Evolutionary conservation across 352 stramenopile genomes (phyloP), one percentile per base, ranked within the genome.

Genomic region (Pythium folliculosum): DNA sequence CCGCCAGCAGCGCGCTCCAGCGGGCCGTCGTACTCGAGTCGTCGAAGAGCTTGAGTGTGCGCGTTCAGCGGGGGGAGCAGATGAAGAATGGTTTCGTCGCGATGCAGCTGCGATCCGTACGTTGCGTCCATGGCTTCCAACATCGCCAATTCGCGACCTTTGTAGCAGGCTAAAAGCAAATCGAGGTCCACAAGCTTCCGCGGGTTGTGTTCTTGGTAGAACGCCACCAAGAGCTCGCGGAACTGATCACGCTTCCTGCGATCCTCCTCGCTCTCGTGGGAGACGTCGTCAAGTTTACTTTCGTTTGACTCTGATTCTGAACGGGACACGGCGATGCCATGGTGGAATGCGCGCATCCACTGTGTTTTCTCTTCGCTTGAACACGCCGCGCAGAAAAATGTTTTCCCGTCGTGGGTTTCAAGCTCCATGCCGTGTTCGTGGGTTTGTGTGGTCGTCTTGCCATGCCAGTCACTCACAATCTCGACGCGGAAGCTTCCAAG

Each of bases 371-470:
- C 81, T 6, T 82, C 77, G 0, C 73, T 70, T 0, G 58, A 80
- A 7, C 70, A 80, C 5, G 84, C 82, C 6, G 82, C 79, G 60
- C 81, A 90, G 56, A 94, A 94, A 69, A 91, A 94, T 2, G 78
- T 86, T 50, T 84, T 84, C 6, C 80, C 77, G 14, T 92, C 84
- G 5, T 63, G 63, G 5, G 84, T 89, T 54, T 92, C 84, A 0
- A 94, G 61, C 50, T 91, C 84, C 60, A 94, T 77, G 7, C 82
- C 86, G 40, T 91, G 73, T 0, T 77, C 70, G 63, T 86, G 90
- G 7, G 50, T 75, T 38, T 87, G 72, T 0, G 73, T 76, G 0
- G 64, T 77, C 0, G 86, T 94, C 57, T 87, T 87, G 0, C 86
- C 86, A 23, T 88, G 62, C 86, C 86, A 94, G 13, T 90, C 80